Percentiles rank a stretch among this genome's conserved stretches.
phyloP scores from a whole-genome alignment of 768 basidiomycete species.

The Favolaschia claudopus region DNA sequence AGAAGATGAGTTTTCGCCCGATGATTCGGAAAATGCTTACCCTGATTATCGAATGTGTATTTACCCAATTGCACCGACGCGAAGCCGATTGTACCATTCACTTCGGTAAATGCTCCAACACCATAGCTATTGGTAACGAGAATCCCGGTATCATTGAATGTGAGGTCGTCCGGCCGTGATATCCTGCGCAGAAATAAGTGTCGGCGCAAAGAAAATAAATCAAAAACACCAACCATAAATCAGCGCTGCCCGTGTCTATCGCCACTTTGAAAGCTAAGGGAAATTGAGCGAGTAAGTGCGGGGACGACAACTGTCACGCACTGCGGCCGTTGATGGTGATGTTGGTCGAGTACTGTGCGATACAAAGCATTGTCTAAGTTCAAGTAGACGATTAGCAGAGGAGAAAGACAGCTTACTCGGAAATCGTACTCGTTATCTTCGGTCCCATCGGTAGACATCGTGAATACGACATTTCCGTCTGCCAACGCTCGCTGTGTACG shows the following conservation, averaged over 20 bases:
- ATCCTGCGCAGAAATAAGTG: not conserved
- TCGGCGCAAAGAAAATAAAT: not conserved
- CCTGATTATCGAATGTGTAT: not conserved
- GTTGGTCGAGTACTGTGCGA: too few relatives aligned
- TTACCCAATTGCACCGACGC: not conserved
- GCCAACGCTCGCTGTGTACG: too few relatives aligned
- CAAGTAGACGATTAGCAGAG: too few relatives aligned
- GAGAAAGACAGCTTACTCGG: too few relatives aligned
- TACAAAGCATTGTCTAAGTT: too few relatives aligned
- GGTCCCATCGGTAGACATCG: too few relatives aligned
- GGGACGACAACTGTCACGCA: too few relatives aligned
- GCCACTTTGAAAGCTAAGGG: not conserved
- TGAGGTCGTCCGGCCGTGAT: not conserved
- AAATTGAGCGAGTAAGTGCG: not conserved
- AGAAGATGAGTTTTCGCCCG: too few relatives aligned
- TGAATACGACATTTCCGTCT: too few relatives aligned
- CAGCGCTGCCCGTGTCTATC: not conserved
- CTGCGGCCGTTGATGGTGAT: not conserved
- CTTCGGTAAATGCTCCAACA: too few relatives aligned
- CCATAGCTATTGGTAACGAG: not conserved
- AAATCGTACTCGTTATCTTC: too few relatives aligned
- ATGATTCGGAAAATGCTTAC: not conserved
- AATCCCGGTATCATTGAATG: not conserved
- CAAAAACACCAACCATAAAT: not conserved
- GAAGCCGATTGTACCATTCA: not conserved